Percentiles rank a stretch among this genome's conserved stretches.
phyloP scores from a whole-genome alignment of 1,139 yeast genomes.

The Yamadazyma oceani region DNA sequence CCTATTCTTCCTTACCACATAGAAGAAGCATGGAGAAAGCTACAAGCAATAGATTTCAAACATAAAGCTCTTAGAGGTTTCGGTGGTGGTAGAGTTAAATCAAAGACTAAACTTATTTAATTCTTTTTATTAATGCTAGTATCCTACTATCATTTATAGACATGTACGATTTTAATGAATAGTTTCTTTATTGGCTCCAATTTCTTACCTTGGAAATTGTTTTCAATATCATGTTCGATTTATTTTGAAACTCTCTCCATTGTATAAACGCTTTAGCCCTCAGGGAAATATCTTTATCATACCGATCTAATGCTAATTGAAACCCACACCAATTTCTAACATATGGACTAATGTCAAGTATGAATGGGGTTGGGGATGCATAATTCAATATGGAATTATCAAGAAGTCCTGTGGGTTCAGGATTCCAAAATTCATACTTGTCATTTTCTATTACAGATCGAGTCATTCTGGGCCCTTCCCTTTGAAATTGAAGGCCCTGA shows the following conservation, averaged over 20 bases:
- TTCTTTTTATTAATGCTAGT: constrained; percentile 3
- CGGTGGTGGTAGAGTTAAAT: constrained; percentile 65
- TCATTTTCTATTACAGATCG: constrained; percentile 13
- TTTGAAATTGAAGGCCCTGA: constrained; percentile 14
- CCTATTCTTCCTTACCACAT: constrained; percentile 85
- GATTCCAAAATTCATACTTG: constrained; percentile 14
- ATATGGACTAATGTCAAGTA: constrained; percentile 35
- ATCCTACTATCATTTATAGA: background rate
- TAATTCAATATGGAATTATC: constrained; percentile 24
- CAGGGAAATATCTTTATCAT: constrained; percentile 20
- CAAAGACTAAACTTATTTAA: constrained; percentile 43
- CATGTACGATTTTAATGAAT: constrained; percentile 4
- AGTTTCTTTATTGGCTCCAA: background rate
- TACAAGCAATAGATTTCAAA: constrained; percentile 62
- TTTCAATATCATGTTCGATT: constrained; percentile 12
- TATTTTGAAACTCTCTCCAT: constrained; percentile 39
- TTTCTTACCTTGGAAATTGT: constrained; percentile 7
- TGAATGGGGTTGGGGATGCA: constrained; percentile 20
- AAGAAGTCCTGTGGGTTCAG: constrained; percentile 25
- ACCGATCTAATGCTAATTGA: constrained; percentile 28
- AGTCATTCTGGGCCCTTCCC: constrained; percentile 17
- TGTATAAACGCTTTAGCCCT: constrained; percentile 31
- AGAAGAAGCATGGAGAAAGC: constrained; percentile 86
- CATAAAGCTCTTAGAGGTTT: constrained; percentile 71
- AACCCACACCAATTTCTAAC: constrained; percentile 36